phyloP scores from a whole-genome alignment of 441 rosid genomes.

The Sinapis alba region DNA sequence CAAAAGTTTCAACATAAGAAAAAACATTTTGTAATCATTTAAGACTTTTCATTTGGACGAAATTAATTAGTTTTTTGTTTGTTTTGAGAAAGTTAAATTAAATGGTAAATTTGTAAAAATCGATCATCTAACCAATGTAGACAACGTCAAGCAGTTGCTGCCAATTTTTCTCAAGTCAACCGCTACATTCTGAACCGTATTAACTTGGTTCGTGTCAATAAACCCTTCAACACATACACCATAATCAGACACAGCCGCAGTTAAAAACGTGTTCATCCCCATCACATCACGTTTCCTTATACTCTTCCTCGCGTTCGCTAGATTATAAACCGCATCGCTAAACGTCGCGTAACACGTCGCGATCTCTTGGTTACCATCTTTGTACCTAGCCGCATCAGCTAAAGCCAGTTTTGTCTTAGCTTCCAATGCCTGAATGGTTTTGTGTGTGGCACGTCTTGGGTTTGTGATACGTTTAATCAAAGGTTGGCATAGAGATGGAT shows the following conservation, averaged over 20 bases:
- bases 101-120: background rate
- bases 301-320: conserved; percentile 32
- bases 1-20: conserved; percentile 2
- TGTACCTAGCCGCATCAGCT: conserved; percentile 21
- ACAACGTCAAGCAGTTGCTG: conserved; percentile 39
- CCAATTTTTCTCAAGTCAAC: conserved; percentile 33
- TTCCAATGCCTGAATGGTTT: conserved; percentile 29
- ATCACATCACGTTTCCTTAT: conserved; percentile 30
- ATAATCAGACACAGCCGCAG: conserved; percentile 35
- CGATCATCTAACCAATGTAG: conserved; percentile 36
- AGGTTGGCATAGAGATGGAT: conserved; percentile 33
- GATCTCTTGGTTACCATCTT: conserved; percentile 25
- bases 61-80: background rate
- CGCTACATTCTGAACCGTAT: conserved; percentile 29
- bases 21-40: background rate
- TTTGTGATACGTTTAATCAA: conserved; percentile 6
- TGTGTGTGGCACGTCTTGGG: conserved; percentile 39
- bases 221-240: conserved; percentile 37
- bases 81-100: background rate
- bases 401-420: conserved; percentile 9
- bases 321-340: conserved; percentile 32
- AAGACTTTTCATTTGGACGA: background rate
- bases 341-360: conserved; percentile 16
- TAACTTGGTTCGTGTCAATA: conserved; percentile 21
- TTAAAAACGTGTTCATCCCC: conserved; percentile 16